These are phyloP conservation scores for Xylariaceae sp. DNA, from an alignment of 2,329 filamentous ascomycete species.

Conservation along the genomic window DNA sequence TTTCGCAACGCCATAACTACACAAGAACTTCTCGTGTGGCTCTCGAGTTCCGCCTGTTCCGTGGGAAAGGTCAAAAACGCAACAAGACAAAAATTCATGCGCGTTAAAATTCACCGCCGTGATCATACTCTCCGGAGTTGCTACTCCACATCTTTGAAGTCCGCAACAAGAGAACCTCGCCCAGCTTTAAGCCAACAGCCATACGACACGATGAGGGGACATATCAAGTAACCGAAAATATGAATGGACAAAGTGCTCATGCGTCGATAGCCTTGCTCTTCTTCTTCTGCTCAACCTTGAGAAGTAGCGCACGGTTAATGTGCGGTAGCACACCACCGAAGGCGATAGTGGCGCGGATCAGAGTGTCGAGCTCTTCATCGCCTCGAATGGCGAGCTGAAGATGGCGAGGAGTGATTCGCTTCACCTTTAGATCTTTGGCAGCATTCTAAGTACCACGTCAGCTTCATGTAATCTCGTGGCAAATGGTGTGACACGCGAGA, in stretches of 20 bases:
- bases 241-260: slow-evolving; percentile 36
- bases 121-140: background rate
- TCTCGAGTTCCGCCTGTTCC: background rate
- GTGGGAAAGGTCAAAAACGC: slow-evolving; percentile 4
- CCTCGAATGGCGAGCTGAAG: slow-evolving; percentile 97
- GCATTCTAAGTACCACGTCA: slow-evolving; percentile 68
- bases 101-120: slow-evolving; percentile 14
- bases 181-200: slow-evolving; percentile 16
- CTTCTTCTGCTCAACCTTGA: slow-evolving; percentile 99
- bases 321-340: slow-evolving; percentile 98
- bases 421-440: slow-evolving; percentile 99
- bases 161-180: slow-evolving; percentile 12
- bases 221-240: slow-evolving; percentile 20
- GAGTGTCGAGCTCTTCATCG: slow-evolving; percentile 96
- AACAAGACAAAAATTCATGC: slow-evolving; percentile 17
- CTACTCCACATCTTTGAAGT: slow-evolving; percentile 4
- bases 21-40: background rate
- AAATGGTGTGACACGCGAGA: background rate
- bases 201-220: slow-evolving; percentile 10
- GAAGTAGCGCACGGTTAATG: slow-evolving; percentile 95
- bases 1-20: background rate
- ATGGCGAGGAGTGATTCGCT: slow-evolving; percentile 98
- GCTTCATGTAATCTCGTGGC: slow-evolving; percentile 11
- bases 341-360: slow-evolving; percentile 96
- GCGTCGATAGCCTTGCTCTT: slow-evolving; percentile 65